Base-by-base conservation (phyloP, 768 basidiomycete species). In the Trametes villosa region DNA sequence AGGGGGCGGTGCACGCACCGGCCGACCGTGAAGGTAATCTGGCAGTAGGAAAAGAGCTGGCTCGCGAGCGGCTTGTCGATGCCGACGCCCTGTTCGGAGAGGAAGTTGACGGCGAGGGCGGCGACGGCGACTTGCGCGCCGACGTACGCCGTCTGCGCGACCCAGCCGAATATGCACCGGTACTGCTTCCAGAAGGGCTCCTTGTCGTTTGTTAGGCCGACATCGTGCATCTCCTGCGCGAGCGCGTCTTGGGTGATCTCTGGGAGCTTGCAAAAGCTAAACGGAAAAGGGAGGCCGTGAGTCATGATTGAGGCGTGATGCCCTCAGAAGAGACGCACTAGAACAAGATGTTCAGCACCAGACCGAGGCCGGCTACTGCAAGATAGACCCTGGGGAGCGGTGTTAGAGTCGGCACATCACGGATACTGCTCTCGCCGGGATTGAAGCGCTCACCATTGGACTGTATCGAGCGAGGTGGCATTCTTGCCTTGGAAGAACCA, bases 401-500 rank as follows among this genome's bases (percentile, higher is more conserved):
- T 36, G 18, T 33, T 20, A 67, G 9, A 24, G 34, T 56, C 59
- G 53, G 12, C 18, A 17, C 9, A 54, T 18, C 33, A 33, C 18
- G 4, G 29, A 15, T 41, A 18, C 24, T 34, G 33, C 42, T 38
- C 4, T 38, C 36, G 18, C 36, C 36, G 36, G 36, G 13, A 18
- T 11, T 18, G 36, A 44, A 8, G 27, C 24, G 22, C 45, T 47
- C 51, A 83, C 85, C 86, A 87, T 77, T 89, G 87, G 26, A 88
- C 86, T 33, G 85, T 90, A 59, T 81, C 85, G 29, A 91, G 79
- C 44, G 79, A 78, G 26, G 74, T 81, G 8, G 80, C 82, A 71
- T 91, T 89, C 49, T 71, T 79, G 5, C 84, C 89, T 2, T 75
- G 77, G 79, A 91, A 89, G 77, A 91, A 92, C 80, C 84, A 90